A percentile compares a stretch with the other conserved stretches of the same genome.
These are phyloP conservation scores for Cornus florida DNA, from an alignment of 148 eudicot species.

Conservation along the genomic window DNA sequence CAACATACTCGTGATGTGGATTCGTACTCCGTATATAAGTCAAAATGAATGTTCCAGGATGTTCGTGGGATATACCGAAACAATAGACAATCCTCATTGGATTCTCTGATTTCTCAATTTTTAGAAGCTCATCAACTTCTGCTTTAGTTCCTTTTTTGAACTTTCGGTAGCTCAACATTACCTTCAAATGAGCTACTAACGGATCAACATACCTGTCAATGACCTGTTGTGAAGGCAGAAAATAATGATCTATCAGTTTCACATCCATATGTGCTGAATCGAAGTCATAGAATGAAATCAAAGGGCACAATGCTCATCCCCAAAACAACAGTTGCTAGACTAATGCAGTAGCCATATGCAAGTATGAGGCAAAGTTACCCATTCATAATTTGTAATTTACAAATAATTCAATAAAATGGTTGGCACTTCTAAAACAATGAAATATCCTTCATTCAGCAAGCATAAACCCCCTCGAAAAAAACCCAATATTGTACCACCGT, in stretches of 20 bases:
- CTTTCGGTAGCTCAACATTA: slow-evolving; percentile 84
- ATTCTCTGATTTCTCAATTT: slow-evolving; percentile 60
- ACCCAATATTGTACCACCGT: too few species aligned
- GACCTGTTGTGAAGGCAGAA: slow-evolving; percentile 49
- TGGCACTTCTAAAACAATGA: neutral
- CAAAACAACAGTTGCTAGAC: neutral
- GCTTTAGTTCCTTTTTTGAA: slow-evolving; percentile 81
- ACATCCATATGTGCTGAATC: neutral
- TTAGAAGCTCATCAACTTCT: slow-evolving; percentile 84
- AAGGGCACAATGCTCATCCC: neutral
- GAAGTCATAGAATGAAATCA: neutral
- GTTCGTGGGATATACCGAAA: slow-evolving; percentile 95
- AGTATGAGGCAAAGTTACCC: too few species aligned
- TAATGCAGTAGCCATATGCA: neutral
- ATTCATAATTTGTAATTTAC: too few species aligned
- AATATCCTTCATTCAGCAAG: too few species aligned
- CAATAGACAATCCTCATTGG: slow-evolving; percentile 81
- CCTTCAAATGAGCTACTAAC: slow-evolving; percentile 73
- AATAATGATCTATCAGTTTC: neutral
- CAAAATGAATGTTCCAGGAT: slow-evolving; percentile 89
- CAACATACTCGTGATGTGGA: slow-evolving; percentile 95
- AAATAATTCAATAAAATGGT: neutral
- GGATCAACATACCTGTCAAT: slow-evolving; percentile 99
- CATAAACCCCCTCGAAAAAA: too few species aligned
- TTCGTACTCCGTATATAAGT: slow-evolving; percentile 83